Evolutionary conservation across 2,329 filamentous ascomycete species (phyloP).

Genomic region (Cyphellophora attinorum): DNA sequence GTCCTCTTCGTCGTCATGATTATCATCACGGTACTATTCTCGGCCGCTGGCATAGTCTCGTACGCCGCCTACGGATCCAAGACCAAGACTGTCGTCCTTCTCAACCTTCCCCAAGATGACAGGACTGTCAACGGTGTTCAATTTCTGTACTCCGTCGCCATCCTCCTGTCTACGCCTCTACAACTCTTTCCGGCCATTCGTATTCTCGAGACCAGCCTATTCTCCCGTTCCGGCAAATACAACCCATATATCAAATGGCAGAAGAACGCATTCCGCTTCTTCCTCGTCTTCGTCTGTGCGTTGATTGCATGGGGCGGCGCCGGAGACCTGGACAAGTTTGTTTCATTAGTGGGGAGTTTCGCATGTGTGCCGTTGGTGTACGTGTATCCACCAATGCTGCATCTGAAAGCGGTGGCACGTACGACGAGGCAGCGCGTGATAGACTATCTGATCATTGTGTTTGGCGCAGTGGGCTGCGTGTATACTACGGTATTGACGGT

Average conservation of each 20-base stretch:
- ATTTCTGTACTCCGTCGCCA: slow-evolving; percentile 96
- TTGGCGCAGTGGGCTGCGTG: slow-evolving; percentile 77
- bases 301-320: slow-evolving; percentile 86
- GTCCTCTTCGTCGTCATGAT: slow-evolving; percentile 90
- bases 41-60: slow-evolving; percentile 81
- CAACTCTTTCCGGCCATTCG: slow-evolving; percentile 97
- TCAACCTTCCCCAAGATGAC: slow-evolving; percentile 92
- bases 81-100: slow-evolving; percentile 90
- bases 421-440: slow-evolving; percentile 56
- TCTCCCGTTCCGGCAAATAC: slow-evolving; percentile 91
- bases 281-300: slow-evolving; percentile 78
- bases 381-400: slow-evolving; percentile 94
- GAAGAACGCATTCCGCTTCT: slow-evolving; percentile 95
- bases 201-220: slow-evolving; percentile 89
- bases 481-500: slow-evolving; percentile 87
- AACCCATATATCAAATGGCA: slow-evolving; percentile 99
- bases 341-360: slow-evolving; percentile 91
- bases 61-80: slow-evolving; percentile 93
- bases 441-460: slow-evolving; percentile 68
- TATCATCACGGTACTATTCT: slow-evolving; percentile 84
- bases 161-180: slow-evolving; percentile 84
- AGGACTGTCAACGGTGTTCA: slow-evolving; percentile 93
- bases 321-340: slow-evolving; percentile 92
- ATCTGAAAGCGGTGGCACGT: slow-evolving; percentile 70
- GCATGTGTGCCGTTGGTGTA: slow-evolving; percentile 95